Conservation (phyloP, 345 rosid genomes). For the Bruguiera sexangula region DNA sequence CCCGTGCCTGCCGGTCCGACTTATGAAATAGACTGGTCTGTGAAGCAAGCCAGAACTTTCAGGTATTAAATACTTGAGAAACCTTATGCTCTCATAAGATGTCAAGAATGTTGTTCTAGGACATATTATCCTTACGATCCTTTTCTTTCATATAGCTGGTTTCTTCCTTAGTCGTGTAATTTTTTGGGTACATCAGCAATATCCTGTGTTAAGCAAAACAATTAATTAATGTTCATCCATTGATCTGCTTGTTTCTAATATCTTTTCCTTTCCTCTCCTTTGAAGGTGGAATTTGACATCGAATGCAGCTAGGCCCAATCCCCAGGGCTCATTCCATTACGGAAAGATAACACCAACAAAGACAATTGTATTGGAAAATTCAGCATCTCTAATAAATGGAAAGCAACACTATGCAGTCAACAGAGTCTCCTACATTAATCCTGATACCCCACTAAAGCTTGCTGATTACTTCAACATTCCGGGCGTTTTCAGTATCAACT, state of each 20-base stretch:
- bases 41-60: conserved; percentile 81
- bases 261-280: conserved; percentile 1
- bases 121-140: no score
- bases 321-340: conserved; percentile 91
- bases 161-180: no score
- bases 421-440: conserved; percentile 62
- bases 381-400: conserved; percentile 72
- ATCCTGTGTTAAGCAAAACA: no score
- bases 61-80: conserved; percentile 36
- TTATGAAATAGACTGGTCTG: conserved; percentile 54
- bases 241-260: not conserved
- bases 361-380: conserved; percentile 57
- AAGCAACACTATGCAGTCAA: conserved; percentile 78
- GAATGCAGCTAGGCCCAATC: conserved; percentile 95
- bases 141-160: no score
- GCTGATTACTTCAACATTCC: conserved; percentile 71
- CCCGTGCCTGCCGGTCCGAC: conserved; percentile 56
- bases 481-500: conserved; percentile 55
- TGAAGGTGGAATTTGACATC: conserved; percentile 86
- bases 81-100: not conserved
- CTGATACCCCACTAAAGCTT: conserved; percentile 84
- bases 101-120: no score
- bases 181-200: no score
- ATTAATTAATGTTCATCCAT: not conserved
- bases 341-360: conserved; percentile 55